These are phyloP conservation scores for Eremothecium coryli DNA, from an alignment of 1,139 yeast genomes.

Conservation along the genomic window DNA sequence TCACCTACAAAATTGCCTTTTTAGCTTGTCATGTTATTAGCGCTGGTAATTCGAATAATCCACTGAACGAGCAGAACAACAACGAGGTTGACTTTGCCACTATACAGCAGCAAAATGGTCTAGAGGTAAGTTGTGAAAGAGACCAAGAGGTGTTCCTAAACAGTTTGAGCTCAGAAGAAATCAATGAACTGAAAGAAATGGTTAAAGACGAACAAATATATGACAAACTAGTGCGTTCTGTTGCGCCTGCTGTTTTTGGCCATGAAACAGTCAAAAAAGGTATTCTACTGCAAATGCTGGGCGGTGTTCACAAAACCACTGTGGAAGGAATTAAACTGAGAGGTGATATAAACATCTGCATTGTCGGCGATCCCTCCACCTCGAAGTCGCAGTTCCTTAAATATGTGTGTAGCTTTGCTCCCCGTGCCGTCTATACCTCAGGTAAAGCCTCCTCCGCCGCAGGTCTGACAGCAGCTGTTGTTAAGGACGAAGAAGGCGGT, in stretches of 20 bases:
- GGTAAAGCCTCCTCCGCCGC: constrained; percentile 99
- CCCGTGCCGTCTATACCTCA: constrained; percentile 92
- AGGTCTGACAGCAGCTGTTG: constrained; percentile 97
- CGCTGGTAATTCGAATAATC: constrained; percentile 21
- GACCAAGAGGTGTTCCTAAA: constrained; percentile 77
- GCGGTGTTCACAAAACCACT: constrained; percentile 94
- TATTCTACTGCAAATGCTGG: constrained; percentile 72
- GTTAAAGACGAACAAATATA: constrained; percentile 83
- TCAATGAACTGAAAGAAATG: constrained; percentile 80
- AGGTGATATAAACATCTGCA: constrained; percentile 94
- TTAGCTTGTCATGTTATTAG: constrained; percentile 75
- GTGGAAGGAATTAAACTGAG: constrained; percentile 91
- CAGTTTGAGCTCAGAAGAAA: constrained; percentile 73
- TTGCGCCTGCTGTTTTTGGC: constrained; percentile 96
- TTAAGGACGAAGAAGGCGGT: constrained; percentile 94
- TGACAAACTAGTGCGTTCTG: constrained; percentile 73
- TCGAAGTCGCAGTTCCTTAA: constrained; percentile 94
- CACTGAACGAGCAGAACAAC: constrained; percentile 26
- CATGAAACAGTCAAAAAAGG: constrained; percentile 95
- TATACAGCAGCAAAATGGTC: constrained; percentile 21
- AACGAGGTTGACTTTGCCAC: constrained; percentile 16
- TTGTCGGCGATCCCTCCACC: constrained; percentile 98
- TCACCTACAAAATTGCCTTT: constrained; percentile 86
- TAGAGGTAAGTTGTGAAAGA: constrained; percentile 33
- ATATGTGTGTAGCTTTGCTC: constrained; percentile 85